Evolutionary conservation across 768 basidiomycete genomes (phyloP).

Genomic region (Suillus lakei): DNA sequence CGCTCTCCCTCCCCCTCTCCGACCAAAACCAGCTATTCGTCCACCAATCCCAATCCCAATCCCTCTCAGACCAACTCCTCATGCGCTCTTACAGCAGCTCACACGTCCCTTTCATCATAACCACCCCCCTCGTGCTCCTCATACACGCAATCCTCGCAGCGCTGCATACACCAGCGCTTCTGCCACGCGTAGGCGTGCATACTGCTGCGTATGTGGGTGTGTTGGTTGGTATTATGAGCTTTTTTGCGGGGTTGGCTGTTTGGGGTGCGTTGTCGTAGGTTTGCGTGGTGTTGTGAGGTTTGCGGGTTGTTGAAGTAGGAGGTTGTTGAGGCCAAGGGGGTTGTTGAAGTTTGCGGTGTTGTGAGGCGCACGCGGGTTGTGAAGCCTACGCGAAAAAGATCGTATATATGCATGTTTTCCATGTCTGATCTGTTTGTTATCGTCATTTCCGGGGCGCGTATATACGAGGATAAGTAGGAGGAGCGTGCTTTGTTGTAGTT

Average conservation of each 20-base stretch:
- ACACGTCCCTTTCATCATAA: slow-evolving; percentile 43
- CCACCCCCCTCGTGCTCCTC: slow-evolving; percentile 47
- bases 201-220: slow-evolving; percentile 74
- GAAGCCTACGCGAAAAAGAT: too few species aligned
- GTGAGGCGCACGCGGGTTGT: too few species aligned
- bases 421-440: too few species aligned
- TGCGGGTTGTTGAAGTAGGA: too few species aligned
- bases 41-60: slow-evolving; percentile 9
- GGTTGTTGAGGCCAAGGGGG: too few species aligned
- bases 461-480: too few species aligned
- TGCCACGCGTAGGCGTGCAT: slow-evolving; percentile 78
- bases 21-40: neutral
- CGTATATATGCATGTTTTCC: too few species aligned
- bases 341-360: too few species aligned
- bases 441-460: too few species aligned
- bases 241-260: slow-evolving; percentile 73
- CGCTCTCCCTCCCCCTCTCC: slow-evolving; percentile 37
- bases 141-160: slow-evolving; percentile 61
- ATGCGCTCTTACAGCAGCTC: slow-evolving; percentile 21
- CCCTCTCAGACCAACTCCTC: slow-evolving; percentile 22
- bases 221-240: slow-evolving; percentile 65
- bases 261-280: slow-evolving; percentile 68
- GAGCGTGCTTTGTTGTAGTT: neutral
- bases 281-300: neutral
- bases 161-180: slow-evolving; percentile 67